phyloP scores from a whole-genome alignment of 768 basidiomycete species.

The Hydnomerulius pinastri region DNA sequence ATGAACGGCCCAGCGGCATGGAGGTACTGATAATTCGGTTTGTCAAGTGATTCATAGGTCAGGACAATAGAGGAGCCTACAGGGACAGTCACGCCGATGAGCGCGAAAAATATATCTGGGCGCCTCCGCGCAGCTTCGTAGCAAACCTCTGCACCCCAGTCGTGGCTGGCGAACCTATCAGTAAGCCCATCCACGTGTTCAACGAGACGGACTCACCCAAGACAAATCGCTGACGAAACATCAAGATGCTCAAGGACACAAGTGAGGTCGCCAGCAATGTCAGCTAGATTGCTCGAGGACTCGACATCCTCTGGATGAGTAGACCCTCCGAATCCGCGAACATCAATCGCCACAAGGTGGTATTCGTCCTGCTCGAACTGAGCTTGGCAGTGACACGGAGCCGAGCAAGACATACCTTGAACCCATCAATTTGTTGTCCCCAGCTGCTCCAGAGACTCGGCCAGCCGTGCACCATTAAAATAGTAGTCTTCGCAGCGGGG shows the following conservation, averaged over 20 bases:
- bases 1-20: slow-evolving; percentile 50
- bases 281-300: slow-evolving; percentile 58
- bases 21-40: slow-evolving; percentile 51
- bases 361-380: slow-evolving; percentile 50
- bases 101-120: slow-evolving; percentile 62
- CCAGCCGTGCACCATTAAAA: slow-evolving; percentile 80
- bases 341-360: slow-evolving; percentile 59
- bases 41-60: neutral
- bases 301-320: slow-evolving; percentile 63
- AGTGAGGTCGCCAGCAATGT: slow-evolving; percentile 61
- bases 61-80: slow-evolving; percentile 37
- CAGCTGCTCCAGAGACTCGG: slow-evolving; percentile 76
- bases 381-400: neutral
- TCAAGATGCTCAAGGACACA: slow-evolving; percentile 60
- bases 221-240: slow-evolving; percentile 52
- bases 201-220: slow-evolving; percentile 49
- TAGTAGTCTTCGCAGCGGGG: slow-evolving; percentile 46
- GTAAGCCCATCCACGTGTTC: too few species aligned
- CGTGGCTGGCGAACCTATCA: too few species aligned
- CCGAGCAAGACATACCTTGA: slow-evolving; percentile 43
- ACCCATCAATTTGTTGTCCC: slow-evolving; percentile 69
- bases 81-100: slow-evolving; percentile 61
- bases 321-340: slow-evolving; percentile 73
- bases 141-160: slow-evolving; percentile 72
- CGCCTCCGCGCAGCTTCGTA: slow-evolving; percentile 69